Evolutionary conservation across 1,139 yeast species (phyloP).

Genomic region (Hansenula sp.): DNA sequence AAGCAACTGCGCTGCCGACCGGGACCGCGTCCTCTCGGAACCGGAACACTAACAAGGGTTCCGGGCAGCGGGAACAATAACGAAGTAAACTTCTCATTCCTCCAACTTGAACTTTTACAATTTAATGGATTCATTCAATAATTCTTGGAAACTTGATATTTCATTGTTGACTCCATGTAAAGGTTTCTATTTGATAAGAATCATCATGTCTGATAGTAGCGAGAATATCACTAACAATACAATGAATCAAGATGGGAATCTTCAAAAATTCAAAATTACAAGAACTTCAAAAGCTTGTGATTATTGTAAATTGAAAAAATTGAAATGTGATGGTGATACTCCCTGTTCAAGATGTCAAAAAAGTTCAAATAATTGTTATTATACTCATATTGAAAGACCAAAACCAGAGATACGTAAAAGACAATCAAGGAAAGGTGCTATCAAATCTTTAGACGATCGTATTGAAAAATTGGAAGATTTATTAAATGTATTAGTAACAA

Average conservation of each 20-base stretch:
- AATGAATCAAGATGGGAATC: background rate
- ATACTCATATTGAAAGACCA: constrained; percentile 14
- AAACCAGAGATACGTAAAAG: background rate
- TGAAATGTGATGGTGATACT: constrained; percentile 45
- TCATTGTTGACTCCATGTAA: no score
- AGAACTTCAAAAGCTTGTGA: constrained; percentile 51
- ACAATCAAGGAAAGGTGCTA: background rate
- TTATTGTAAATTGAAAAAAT: constrained; percentile 44
- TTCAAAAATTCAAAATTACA: constrained; percentile 1
- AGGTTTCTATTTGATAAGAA: no score
- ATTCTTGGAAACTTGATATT: no score
- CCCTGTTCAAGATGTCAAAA: constrained; percentile 42
- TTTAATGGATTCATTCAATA: no score
- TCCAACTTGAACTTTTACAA: no score
- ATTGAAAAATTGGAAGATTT: constrained; percentile 3
- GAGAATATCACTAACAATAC: background rate
- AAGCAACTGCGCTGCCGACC: no score
- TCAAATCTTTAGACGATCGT: background rate
- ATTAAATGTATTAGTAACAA: background rate
- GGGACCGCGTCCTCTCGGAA: no score
- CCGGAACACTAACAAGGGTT: no score
- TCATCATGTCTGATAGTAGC: no score
- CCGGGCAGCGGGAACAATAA: no score
- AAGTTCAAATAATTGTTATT: constrained; percentile 30
- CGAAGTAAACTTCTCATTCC: no score